Evolutionary conservation across 1,139 yeast species (phyloP).

Genomic region (Entelexis paramagnoliae): DNA sequence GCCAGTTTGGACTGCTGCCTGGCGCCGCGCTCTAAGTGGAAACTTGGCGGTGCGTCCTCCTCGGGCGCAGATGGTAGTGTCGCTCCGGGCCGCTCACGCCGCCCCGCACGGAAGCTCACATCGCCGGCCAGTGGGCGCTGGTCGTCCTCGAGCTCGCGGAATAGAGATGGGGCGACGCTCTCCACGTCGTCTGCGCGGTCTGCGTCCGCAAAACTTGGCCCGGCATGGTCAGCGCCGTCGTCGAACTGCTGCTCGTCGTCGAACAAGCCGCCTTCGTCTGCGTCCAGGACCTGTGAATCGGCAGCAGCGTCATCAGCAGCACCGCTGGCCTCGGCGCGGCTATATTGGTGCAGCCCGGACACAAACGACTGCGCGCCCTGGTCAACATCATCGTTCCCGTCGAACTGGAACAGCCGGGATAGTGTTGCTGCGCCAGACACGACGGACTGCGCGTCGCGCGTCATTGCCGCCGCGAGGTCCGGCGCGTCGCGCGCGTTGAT

Average conservation of each 20-base stretch:
- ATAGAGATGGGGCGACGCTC: neutral
- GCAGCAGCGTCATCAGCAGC: no score
- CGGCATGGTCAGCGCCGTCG: no score
- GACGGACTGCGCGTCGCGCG: constrained; percentile 16
- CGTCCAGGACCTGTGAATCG: no score
- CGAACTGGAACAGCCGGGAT: constrained; percentile 5
- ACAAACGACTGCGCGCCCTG: constrained; percentile 2
- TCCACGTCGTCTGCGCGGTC: neutral
- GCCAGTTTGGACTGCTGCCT: neutral
- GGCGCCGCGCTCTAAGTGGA: constrained; percentile 1
- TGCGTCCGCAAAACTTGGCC: no score
- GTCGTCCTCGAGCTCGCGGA: neutral
- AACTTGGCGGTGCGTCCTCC: neutral
- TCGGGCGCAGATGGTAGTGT: neutral
- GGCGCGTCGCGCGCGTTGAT: constrained; percentile 11
- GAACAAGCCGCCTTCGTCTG: neutral
- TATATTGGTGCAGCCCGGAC: neutral
- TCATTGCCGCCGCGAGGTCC: constrained; percentile 16
- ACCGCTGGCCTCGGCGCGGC: no score
- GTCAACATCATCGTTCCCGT: neutral
- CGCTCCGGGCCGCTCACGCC: neutral
- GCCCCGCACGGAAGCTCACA: neutral
- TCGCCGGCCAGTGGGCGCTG: no score
- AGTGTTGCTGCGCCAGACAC: constrained; percentile 12
- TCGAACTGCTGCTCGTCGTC: neutral